Percentiles rank a stretch among this genome's conserved stretches.
Evolutionary conservation across 805 yeast species (phyloP).

Genomic region (Schizosaccharomyces octosporus): DNA sequence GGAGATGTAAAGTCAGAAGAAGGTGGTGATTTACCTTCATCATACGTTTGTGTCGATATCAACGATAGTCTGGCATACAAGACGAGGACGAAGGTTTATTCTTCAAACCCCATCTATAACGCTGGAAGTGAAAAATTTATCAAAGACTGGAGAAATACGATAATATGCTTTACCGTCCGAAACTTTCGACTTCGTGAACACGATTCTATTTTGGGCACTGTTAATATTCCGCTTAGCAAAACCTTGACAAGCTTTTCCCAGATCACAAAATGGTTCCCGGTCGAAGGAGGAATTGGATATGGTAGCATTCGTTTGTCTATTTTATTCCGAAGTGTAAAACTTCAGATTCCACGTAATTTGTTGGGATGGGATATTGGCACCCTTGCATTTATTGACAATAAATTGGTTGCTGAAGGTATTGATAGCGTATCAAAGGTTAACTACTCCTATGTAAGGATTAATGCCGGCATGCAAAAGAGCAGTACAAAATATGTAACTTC

Average conservation of each 20-base stretch:
- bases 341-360: neutral
- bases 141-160: constrained; percentile 1
- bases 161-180: neutral
- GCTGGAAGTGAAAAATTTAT: constrained; percentile 2
- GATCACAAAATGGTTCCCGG: neutral
- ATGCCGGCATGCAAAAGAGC: neutral
- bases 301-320: constrained; percentile 1
- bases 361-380: constrained; percentile 3
- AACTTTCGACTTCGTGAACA: constrained; percentile 1
- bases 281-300: constrained; percentile 2
- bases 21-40: neutral
- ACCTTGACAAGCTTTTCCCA: neutral
- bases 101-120: neutral
- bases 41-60: neutral
- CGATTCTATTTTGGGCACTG: constrained; percentile 1
- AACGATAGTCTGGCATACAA: neutral
- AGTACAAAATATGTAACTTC: neutral
- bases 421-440: neutral
- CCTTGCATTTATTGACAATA: neutral
- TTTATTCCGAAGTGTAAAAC: neutral
- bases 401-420: neutral
- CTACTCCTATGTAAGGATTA: neutral
- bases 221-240: neutral
- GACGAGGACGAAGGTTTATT: neutral
- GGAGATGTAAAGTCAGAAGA: neutral